phyloP scores from a whole-genome alignment of 768 basidiomycete genomes.

The Suillus hirtellus region DNA sequence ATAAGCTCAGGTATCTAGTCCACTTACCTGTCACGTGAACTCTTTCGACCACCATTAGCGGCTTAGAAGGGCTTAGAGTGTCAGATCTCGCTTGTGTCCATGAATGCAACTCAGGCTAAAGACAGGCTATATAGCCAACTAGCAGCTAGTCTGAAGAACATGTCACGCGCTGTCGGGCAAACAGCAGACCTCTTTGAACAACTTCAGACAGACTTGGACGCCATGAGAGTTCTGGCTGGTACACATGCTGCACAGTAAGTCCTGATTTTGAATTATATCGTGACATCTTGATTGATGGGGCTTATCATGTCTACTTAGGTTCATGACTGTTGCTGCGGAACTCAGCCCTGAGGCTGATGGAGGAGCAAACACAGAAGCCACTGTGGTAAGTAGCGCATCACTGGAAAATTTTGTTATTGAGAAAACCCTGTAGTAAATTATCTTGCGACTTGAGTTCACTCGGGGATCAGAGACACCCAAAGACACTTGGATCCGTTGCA shows the following conservation, averaged over 20 bases:
- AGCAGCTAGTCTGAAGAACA: constrained; percentile 62
- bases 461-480: neutral
- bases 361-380: neutral
- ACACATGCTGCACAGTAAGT: constrained; percentile 81
- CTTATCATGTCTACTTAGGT: constrained; percentile 32
- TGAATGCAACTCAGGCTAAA: constrained; percentile 74
- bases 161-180: constrained; percentile 66
- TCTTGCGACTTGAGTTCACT: neutral
- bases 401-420: neutral
- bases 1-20: no score
- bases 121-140: constrained; percentile 81
- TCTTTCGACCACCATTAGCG: no score
- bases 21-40: no score
- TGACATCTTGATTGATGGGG: neutral
- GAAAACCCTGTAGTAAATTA: neutral
- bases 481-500: neutral
- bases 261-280: neutral
- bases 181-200: constrained; percentile 79
- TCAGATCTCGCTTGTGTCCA: constrained; percentile 15
- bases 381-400: neutral
- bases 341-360: constrained; percentile 31
- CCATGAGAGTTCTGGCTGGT: constrained; percentile 78
- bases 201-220: constrained; percentile 71
- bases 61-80: neutral
- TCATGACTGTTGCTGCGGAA: constrained; percentile 52